Evolutionary conservation across 1,284 basidiomycete species (phyloP).

Genomic region (Puccinia triticina): DNA sequence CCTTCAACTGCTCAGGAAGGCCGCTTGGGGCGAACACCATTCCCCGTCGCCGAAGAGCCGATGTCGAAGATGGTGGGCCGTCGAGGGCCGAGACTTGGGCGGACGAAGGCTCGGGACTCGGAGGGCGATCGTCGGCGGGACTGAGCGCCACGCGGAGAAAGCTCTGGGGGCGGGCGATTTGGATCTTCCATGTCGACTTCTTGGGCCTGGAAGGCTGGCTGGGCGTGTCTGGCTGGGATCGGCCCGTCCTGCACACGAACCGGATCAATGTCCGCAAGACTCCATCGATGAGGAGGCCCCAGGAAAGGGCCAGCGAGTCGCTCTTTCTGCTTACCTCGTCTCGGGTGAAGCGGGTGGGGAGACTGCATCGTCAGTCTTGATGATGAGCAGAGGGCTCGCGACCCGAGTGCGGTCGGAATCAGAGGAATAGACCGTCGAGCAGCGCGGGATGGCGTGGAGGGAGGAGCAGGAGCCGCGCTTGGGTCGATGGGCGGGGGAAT

Average conservation of each 20-base stretch:
- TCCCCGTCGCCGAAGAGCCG: not conserved
- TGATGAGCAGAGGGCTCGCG: not conserved
- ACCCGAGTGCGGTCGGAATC: conserved; percentile 12
- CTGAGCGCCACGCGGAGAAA: not conserved
- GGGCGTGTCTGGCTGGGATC: not conserved
- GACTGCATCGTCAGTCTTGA: not conserved
- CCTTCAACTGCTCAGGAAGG: not conserved
- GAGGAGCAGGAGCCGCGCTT: not conserved
- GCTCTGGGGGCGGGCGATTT: not conserved
- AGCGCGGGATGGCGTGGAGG: not conserved
- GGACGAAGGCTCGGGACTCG: not conserved
- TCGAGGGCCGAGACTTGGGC: not conserved
- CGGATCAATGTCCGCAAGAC: no score
- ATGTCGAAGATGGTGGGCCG: not conserved
- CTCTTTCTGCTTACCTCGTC: not conserved
- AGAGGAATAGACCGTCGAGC: conserved; percentile 1
- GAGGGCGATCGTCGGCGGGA: not conserved
- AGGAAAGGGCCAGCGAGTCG: not conserved
- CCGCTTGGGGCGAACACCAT: not conserved
- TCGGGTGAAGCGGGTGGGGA: not conserved
- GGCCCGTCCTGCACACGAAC: not conserved
- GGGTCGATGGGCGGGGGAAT: not conserved
- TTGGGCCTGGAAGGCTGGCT: not conserved
- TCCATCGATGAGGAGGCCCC: no score
- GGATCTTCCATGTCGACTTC: conserved; percentile 4